These are phyloP conservation scores for Ustilago shanxiensis DNA, from an alignment of 1,284 basidiomycete species.

Conservation along the genomic window DNA sequence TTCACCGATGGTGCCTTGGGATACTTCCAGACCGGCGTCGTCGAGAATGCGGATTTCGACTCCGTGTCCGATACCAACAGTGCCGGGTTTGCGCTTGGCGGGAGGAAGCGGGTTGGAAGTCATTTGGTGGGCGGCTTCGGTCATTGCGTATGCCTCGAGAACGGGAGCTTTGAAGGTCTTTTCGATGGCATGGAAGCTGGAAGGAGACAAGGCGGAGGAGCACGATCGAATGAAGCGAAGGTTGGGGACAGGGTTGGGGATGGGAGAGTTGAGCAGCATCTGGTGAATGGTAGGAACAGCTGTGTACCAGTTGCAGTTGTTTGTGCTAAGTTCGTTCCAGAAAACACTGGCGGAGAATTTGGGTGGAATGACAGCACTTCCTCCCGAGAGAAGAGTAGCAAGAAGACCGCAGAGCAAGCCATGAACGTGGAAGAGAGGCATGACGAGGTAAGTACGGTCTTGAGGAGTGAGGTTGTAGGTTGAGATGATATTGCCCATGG, in stretches of 20 bases:
- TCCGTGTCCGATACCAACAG: conserved; percentile 72
- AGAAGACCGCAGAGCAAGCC: conserved; percentile 78
- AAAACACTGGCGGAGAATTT: conserved; percentile 76
- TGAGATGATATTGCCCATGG: conserved; percentile 73
- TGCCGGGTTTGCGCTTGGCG: conserved; percentile 71
- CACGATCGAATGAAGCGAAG: conserved; percentile 73
- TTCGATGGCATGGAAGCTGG: conserved; percentile 72
- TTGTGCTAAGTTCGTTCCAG: conserved; percentile 74
- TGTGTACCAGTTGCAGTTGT: conserved; percentile 64
- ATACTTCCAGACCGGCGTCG: conserved; percentile 69
- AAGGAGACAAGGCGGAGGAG: conserved; percentile 72
- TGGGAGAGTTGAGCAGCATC: conserved; percentile 71
- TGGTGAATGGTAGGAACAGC: conserved; percentile 73
- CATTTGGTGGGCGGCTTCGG: conserved; percentile 73
- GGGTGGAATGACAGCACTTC: conserved; percentile 76
- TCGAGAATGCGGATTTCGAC: conserved; percentile 72
- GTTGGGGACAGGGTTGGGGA: conserved; percentile 70
- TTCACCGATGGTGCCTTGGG: conserved; percentile 71
- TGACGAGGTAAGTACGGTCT: conserved; percentile 75
- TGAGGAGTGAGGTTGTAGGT: conserved; percentile 74
- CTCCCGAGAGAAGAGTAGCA: conserved; percentile 76
- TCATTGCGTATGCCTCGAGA: conserved; percentile 72
- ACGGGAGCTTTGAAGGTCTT: conserved; percentile 73
- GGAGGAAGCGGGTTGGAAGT: conserved; percentile 71
- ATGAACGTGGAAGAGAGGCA: conserved; percentile 80